phyloP scores from a whole-genome alignment of 2,329 filamentous ascomycete species.

The Erysiphe neolycopersici region DNA sequence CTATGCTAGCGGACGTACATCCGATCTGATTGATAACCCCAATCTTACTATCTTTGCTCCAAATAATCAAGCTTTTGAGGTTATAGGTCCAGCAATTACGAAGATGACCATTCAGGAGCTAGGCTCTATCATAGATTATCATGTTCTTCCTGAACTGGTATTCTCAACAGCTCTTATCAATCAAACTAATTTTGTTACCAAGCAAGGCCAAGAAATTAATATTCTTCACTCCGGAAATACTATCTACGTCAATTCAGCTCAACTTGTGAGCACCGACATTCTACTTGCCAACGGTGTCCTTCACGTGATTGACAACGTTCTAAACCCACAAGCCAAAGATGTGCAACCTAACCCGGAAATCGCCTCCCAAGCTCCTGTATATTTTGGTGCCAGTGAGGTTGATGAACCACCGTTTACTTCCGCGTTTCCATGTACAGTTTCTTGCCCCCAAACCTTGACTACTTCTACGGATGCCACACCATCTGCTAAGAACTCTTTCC shows the following conservation, averaged over 20 bases:
- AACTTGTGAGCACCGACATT: slow-evolving; percentile 15
- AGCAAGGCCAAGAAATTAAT: slow-evolving; percentile 13
- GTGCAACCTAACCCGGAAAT: slow-evolving; percentile 16
- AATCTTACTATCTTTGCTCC: slow-evolving; percentile 25
- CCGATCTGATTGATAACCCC: slow-evolving; percentile 14
- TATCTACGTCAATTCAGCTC: slow-evolving; percentile 17
- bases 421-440: slow-evolving; percentile 18
- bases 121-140: slow-evolving; percentile 14
- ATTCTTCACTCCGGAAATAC: slow-evolving; percentile 14
- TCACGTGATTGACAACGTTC: slow-evolving; percentile 17
- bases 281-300: slow-evolving; percentile 15
- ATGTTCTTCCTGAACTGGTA: slow-evolving; percentile 11
- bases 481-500: neutral
- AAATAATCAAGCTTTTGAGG: slow-evolving; percentile 14
- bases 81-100: slow-evolving; percentile 13
- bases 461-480: neutral
- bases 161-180: slow-evolving; percentile 13
- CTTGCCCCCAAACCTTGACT: slow-evolving; percentile 15
- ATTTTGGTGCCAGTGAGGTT: slow-evolving; percentile 7
- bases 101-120: slow-evolving; percentile 11
- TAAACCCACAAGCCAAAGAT: slow-evolving; percentile 18
- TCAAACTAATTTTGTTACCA: slow-evolving; percentile 10
- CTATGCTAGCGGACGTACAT: slow-evolving; percentile 11
- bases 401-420: slow-evolving; percentile 15
- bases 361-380: slow-evolving; percentile 15